Base-by-base conservation (phyloP, 306 rosid genomes). In the Glycine soja region DNA sequence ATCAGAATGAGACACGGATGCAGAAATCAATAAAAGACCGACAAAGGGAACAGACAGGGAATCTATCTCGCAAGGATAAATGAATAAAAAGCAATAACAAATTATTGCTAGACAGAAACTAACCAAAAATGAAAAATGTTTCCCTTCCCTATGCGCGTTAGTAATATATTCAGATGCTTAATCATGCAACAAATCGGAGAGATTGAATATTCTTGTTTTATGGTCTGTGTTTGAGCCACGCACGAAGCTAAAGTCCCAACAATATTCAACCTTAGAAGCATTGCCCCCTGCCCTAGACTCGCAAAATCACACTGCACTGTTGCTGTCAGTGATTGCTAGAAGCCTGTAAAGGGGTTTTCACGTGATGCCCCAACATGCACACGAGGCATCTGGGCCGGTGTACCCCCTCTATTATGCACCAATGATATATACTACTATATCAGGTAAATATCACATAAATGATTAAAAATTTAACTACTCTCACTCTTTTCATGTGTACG, bases 291-390 rank as follows among this genome's bases (percentile, higher is more conserved):
- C 32, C 36, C 48, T 40, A 10, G 54, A 63, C 9, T 69, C 79
- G 57, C 63, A 74, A 50, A 53, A 77, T 78, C 77, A 76, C 50
- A 46, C 0, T 30, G 24, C 2, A 52, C 71, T 78, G 64, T 73
- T 56, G 42, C 4, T 74, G 83, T 58, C 85, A 70, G 51, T 51
- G 3, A 14, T 66, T 66, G 71, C 51, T 40, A 42, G 34, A 69
- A 69, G 7, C 14, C 40, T 46, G 56, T 14, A 15, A 45, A 63
- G 36, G 10, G 42, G 65, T 9, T 63, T 63, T 47, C 91, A 86
- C 88, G 86, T 43, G 47, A 75, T 57, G 53, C 68, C 43, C 74
- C 88, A 82, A 52, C 87, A 77, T 78, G 51, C 80, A 61, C 92
- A 78, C 82, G 69, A 76, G 70, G 3, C 68, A 40, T 69, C 63